phyloP scores from a whole-genome alignment of 2,329 filamentous ascomycete genomes.

The Phaeosphaeria sp. region DNA sequence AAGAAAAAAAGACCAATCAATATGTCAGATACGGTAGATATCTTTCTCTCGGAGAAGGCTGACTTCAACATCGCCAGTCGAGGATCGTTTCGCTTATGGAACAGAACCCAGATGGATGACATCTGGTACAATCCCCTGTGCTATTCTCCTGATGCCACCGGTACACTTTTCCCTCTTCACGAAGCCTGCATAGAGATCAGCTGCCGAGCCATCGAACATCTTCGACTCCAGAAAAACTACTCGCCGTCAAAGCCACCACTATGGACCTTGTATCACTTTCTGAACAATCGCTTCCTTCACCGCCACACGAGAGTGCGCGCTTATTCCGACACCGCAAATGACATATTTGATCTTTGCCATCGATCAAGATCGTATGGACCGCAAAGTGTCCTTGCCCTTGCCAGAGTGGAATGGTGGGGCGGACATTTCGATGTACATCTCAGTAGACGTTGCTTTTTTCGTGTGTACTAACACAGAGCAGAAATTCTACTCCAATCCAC shows the following conservation, averaged over 20 bases:
- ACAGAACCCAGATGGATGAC: conserved; percentile 12
- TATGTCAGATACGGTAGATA: conserved; percentile 5
- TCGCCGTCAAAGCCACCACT: conserved; percentile 5
- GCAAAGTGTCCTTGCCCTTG: conserved; percentile 25
- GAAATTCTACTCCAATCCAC: conserved; percentile 33
- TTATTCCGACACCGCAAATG: conserved; percentile 9
- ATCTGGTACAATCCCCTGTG: conserved; percentile 22
- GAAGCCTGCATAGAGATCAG: conserved; percentile 29
- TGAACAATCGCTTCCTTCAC: conserved; percentile 15
- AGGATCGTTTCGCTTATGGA: conserved; percentile 22
- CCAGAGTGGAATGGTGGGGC: conserved; percentile 32
- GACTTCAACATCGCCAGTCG: conserved; percentile 17
- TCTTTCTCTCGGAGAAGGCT: conserved; percentile 29
- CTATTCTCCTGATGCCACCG: conserved; percentile 7
- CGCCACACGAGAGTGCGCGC: neutral
- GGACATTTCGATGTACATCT: conserved; percentile 28
- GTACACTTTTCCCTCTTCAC: conserved; percentile 33
- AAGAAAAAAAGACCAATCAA: conserved; percentile 9
- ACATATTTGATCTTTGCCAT: conserved; percentile 25
- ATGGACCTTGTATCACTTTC: conserved; percentile 13
- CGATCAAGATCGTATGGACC: conserved; percentile 17
- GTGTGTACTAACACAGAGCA: conserved; percentile 6
- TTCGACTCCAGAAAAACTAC: conserved; percentile 1
- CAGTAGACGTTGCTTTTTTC: neutral
- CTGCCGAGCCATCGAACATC: conserved; percentile 21